Base-by-base conservation (phyloP, 257 asterid genomes). In the Pogostemon cablin region DNA sequence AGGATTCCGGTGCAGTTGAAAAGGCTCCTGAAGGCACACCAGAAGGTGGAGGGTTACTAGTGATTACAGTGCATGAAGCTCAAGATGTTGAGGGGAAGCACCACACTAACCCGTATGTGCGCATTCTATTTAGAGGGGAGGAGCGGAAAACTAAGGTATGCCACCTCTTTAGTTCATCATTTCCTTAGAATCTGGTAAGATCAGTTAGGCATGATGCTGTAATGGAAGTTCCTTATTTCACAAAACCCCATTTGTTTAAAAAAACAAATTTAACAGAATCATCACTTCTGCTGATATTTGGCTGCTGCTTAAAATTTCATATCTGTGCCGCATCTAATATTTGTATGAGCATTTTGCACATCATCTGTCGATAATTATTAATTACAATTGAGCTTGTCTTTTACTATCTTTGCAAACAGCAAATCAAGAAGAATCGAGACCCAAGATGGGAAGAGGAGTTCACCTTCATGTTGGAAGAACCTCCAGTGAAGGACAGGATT, bases 401-500 rank as follows among this genome's bases (percentile, higher is more conserved):
- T 66, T 10, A 43, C 32, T 25, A 0, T 25, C 32, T 1, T 25
- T 25, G 32, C 32, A 25, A 75, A 54, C 93, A 95, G 99, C 99
- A 95, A 77, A 39, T 89, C 57, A 91, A 91, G 92, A 95, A 95
- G 87, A 95, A 84, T 80, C 81, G 98, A 47, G 99, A 95, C 82
- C 99, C 99, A 62, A 87, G 98, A 76, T 91, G 98, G 99, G 97
- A 80, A 7, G 99, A 95, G 83, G 95, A 80, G 75, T 95, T 91
- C 77, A 72, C 83, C 4, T 95, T 91, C 82, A 53, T 77, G 79
- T 68, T 95, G 84, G 96, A 91, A 5, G 95, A 91, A 82, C 90
- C 98, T 69, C 99, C 99, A 4, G 38, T 76, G 67, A 88, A 85
- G 76, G 99, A 89, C 37, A 90, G 72, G 86, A 71, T 95, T 57